These are phyloP conservation scores for Chlorociboria aeruginascens DNA, from an alignment of 495 filamentous ascomycete genomes.

Conservation along the genomic window DNA sequence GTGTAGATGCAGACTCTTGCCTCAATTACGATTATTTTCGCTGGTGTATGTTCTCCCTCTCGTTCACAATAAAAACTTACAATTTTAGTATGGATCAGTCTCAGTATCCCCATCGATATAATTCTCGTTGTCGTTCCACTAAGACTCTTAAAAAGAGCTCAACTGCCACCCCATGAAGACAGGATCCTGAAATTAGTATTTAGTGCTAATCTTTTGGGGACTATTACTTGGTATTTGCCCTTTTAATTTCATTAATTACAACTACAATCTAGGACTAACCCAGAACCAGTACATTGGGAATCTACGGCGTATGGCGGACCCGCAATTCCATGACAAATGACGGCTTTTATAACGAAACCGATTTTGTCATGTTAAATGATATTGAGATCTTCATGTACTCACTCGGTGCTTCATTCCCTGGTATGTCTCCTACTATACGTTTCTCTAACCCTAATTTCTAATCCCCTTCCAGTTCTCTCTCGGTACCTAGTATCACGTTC, in stretches of 20 bases:
- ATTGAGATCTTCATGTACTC: constrained; percentile 16
- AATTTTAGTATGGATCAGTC: constrained; percentile 7
- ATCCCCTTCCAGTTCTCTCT: constrained; percentile 2
- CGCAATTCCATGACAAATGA: not conserved
- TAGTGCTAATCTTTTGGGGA: constrained; percentile 9
- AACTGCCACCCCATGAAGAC: constrained; percentile 2
- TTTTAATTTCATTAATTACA: not conserved
- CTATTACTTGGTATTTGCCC: constrained; percentile 5
- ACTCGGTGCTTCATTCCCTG: constrained; percentile 13
- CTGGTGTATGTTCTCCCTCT: constrained; percentile 5
- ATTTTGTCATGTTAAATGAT: constrained; percentile 12
- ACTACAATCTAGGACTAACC: not conserved
- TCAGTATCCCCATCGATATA: constrained; percentile 11
- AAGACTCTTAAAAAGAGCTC: not conserved
- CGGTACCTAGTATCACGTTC: constrained; percentile 4
- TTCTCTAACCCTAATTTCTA: not conserved
- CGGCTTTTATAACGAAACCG: constrained; percentile 3
- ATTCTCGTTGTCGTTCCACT: constrained; percentile 6
- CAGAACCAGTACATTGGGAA: constrained; percentile 1
- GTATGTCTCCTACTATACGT: not conserved
- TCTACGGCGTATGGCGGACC: constrained; percentile 7
- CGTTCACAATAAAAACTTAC: not conserved
- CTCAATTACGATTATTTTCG: constrained; percentile 11
- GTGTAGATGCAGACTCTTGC: not conserved
- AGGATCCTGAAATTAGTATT: constrained; percentile 11